Evolutionary conservation across 192 early-diverging fungal genomes (phyloP).

Genomic region (Spinellus fusiger): DNA sequence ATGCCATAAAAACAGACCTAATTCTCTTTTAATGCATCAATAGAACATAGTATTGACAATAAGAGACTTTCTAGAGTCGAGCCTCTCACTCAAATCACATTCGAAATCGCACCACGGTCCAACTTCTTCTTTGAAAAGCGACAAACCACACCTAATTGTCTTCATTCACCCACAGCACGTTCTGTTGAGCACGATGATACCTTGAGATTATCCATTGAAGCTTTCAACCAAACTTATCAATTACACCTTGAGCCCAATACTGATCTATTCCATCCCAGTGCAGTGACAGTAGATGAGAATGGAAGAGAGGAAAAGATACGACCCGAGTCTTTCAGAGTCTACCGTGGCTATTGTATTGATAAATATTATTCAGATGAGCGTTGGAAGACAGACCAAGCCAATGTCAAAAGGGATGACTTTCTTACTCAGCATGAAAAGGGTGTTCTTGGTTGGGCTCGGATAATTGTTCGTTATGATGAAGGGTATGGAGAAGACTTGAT

Average conservation of each 20-base stretch:
- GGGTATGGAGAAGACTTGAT: slow-evolving; percentile 19
- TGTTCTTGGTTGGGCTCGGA: slow-evolving; percentile 53
- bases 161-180: slow-evolving; percentile 10
- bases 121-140: slow-evolving; percentile 17
- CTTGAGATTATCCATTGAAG: slow-evolving; percentile 18
- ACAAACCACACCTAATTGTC: slow-evolving; percentile 6
- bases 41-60: slow-evolving; percentile 16
- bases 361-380: slow-evolving; percentile 11
- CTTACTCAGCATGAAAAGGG: slow-evolving; percentile 32
- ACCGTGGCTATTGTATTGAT: slow-evolving; percentile 45
- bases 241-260: slow-evolving; percentile 66
- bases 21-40: too few relatives aligned
- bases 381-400: slow-evolving; percentile 19
- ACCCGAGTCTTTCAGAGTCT: slow-evolving; percentile 43
- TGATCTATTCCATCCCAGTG: slow-evolving; percentile 67
- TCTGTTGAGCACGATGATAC: slow-evolving; percentile 22
- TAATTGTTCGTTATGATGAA: slow-evolving; percentile 38
- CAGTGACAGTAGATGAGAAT: slow-evolving; percentile 28
- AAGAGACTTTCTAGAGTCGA: slow-evolving; percentile 1
- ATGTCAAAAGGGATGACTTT: slow-evolving; percentile 18
- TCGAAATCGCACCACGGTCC: slow-evolving; percentile 19
- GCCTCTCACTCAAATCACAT: not conserved
- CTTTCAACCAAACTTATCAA: slow-evolving; percentile 61
- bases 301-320: slow-evolving; percentile 17
- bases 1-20: too few relatives aligned